Base-by-base conservation (phyloP, 345 rosid genomes). In the Euphorbia pulcherrima region DNA sequence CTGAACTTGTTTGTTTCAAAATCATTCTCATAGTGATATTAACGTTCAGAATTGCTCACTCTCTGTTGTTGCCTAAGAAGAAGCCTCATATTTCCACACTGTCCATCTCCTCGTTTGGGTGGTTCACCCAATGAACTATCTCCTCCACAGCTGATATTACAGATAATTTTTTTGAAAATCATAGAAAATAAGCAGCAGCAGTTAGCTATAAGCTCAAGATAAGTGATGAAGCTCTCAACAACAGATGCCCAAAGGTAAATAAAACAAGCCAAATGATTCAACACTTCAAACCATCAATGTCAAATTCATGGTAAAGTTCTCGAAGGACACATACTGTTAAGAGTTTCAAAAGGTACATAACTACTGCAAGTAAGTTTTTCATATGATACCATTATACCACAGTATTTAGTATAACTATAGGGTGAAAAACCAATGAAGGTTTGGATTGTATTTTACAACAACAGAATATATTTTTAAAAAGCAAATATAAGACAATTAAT, bases 61-160 rank as follows among this genome's bases (percentile, higher is more conserved):
- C 85, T 86, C 77, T 90, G 92, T 69, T 86, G 92, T 68, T 85
- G 88, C 78, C 86, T 84, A 50, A 87, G 82, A 58, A 89, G 95
- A 65, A 89, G 88, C 68, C 81, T 83, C 98, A 90, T 89, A 76
- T 93, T 90, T 72, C 88, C 88, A 74, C 98, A 93, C 70, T 86
- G 91, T 41, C 84, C 88, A 53, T 82, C 86, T 68, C 88, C 94
- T 59, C 79, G 80, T 81, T 80, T 83, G 4, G 88, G 82, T 75
- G 84, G 85, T 79, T 85, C 92, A 70, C 87, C 87, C 78, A 82
- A 73, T 4, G 88, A 79, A 66, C 84, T 87, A 82, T 84, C 88
- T 73, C 96, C 88, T 73, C 96, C 96, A 67, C 90, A 93, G 64
- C 97, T 90, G 87, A 53, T 64, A 69, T 64, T 17, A 60, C 26